Conservation (phyloP, 2,329 filamentous ascomycete species). For the Ophiostoma triangulosporum region DNA sequence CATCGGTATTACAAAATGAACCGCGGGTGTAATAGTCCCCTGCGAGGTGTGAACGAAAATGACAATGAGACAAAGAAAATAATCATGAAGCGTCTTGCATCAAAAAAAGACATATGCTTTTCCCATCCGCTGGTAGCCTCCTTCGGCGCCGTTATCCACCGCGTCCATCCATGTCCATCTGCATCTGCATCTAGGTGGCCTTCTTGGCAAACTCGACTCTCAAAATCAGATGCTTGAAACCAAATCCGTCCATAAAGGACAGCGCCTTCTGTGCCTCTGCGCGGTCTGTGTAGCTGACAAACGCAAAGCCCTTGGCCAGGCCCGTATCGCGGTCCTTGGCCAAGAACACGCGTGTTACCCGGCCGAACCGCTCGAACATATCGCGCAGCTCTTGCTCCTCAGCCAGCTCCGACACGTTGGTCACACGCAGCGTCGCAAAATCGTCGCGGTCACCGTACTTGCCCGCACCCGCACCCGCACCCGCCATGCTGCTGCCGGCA, state of each 20-base stretch:
- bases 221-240: conserved; percentile 78
- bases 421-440: conserved; percentile 88
- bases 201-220: conserved; percentile 82
- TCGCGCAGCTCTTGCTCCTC: conserved; percentile 91
- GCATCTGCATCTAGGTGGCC: conserved; percentile 25
- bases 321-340: conserved; percentile 96
- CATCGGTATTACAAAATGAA: background rate
- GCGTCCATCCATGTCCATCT: background rate
- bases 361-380: conserved; percentile 95
- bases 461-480: conserved; percentile 30
- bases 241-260: conserved; percentile 72
- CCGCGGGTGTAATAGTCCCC: background rate
- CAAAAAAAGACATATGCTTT: background rate
- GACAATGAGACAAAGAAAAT: background rate
- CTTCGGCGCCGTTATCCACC: background rate
- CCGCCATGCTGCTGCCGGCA: conserved; percentile 53
- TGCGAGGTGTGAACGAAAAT: background rate
- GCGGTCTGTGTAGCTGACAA: conserved; percentile 91
- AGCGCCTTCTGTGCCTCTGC: conserved; percentile 71
- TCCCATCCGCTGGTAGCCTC: background rate
- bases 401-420: conserved; percentile 95
- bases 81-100: background rate
- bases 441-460: conserved; percentile 93
- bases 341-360: conserved; percentile 92
- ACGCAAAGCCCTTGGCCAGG: conserved; percentile 94